Base-by-base conservation (phyloP, 2,329 filamentous ascomycete genomes). In the Claviceps cyperi region DNA sequence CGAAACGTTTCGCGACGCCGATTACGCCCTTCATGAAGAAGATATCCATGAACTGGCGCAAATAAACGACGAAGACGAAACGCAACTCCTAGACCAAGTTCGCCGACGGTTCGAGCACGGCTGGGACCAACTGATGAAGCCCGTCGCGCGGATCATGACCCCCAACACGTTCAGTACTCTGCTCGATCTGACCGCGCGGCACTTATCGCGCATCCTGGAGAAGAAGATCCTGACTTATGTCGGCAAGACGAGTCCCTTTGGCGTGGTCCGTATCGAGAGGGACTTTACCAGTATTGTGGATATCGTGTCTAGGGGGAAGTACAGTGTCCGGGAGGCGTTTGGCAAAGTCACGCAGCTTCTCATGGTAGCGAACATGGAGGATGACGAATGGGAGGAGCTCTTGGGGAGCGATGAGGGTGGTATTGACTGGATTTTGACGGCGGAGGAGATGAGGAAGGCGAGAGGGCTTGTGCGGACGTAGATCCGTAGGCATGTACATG, bases 281-380 rank as follows among this genome's bases (percentile, higher is more conserved):
- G 90, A 96, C 65, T 77, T 96, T 52, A 78, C 81, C 0, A 84
- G 80, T 2, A 81, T 96, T 45, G 79, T 94, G 5, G 71, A 76
- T 22, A 74, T 76, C 0, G 80, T 87, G 1, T 77, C 80, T 11
- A 75, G 73, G 53, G 86, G 83, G 4, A 81, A 85, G 59, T 96
- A 94, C 62, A 78, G 78, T 1, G 76, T 92, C 37, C 74, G 87
- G 35, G 89, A 94, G 60, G 67, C 77, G 3, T 95, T 96, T 69
- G 74, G 76, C 28, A 79, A 82, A 59, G 86, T 85, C 51, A 75
- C 76, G 52, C 88, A 96, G 72, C 83, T 95, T 58, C 79, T 85
- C 51, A 80, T 94, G 72, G 80, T 95, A 15, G 81, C 91, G 62
- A 91, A 90, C 58, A 94, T 96, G 88, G 90, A 96, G 63, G 86